A percentile compares a stretch with the other conserved stretches of the same genome.
phyloP scores from a whole-genome alignment of 2,329 filamentous ascomycete species.

The Penicillium fuscoglaucum region DNA sequence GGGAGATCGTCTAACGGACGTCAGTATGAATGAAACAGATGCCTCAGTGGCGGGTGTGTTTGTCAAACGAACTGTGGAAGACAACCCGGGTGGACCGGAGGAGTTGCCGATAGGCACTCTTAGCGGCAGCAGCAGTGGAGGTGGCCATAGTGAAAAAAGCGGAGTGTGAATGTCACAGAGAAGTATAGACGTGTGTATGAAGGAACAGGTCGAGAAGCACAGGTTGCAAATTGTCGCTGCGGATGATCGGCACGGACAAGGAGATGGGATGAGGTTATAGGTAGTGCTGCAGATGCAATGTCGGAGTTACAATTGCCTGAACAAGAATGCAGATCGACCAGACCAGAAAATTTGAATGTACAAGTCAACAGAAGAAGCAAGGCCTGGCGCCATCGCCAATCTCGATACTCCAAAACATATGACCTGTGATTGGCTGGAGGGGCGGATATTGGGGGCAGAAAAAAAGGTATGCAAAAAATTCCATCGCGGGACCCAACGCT shows the following conservation, averaged over 20 bases:
- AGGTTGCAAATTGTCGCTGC: neutral
- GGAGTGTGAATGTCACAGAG: neutral
- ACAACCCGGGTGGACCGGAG: constrained; percentile 78
- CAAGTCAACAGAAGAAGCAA: constrained; percentile 1
- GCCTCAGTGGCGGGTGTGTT: neutral
- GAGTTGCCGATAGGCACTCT: constrained; percentile 76
- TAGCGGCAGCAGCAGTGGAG: constrained; percentile 55
- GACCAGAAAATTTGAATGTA: neutral
- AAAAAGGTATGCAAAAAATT: constrained; percentile 36
- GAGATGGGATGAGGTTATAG: neutral
- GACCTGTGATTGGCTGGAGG: constrained; percentile 28
- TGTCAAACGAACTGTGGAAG: constrained; percentile 66
- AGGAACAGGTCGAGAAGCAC: neutral
- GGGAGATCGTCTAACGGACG: constrained; percentile 63
- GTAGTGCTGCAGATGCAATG: neutral
- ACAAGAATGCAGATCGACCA: neutral
- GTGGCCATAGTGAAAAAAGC: constrained; percentile 24
- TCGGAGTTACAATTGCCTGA: neutral
- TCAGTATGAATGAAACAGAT: constrained; percentile 10
- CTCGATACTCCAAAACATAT: constrained; percentile 27
- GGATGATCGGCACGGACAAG: neutral
- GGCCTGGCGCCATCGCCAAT: neutral
- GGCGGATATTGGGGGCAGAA: constrained; percentile 37
- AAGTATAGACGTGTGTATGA: neutral
- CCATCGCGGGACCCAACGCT: constrained; percentile 20